phyloP scores from a whole-genome alignment of 1,284 basidiomycete genomes.

The Austropuccinia psidii region DNA sequence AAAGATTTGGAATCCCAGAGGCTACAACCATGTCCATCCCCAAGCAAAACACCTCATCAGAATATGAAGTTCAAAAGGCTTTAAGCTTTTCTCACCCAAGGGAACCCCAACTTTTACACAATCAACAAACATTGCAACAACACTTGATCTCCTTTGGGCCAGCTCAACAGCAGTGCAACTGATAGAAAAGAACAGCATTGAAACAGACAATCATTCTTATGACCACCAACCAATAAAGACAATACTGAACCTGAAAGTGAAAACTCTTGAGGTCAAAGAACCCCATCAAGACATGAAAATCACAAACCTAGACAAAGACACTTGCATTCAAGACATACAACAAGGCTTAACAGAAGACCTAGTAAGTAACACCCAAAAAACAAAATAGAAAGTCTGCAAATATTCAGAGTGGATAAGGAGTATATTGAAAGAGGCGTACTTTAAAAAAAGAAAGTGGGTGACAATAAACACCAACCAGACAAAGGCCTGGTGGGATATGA shows the following conservation, averaged over 20 bases:
- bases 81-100: not conserved
- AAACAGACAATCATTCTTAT: not conserved
- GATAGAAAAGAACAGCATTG: too few species aligned
- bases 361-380: too few species aligned
- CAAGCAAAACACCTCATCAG: not conserved
- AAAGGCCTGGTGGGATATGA: too few species aligned
- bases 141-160: not conserved
- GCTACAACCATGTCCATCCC: not conserved
- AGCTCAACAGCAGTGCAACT: not conserved
- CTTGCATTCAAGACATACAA: too few species aligned
- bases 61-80: not conserved
- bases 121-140: not conserved
- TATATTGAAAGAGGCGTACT: too few species aligned
- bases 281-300: too few species aligned
- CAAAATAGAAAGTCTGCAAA: too few species aligned
- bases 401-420: too few species aligned
- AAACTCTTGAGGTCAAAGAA: not conserved
- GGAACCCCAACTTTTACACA: slow-evolving; percentile 6
- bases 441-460: too few species aligned
- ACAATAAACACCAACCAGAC: too few species aligned
- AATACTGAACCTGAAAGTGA: not conserved
- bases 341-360: too few species aligned
- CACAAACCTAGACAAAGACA: too few species aligned
- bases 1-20: not conserved
- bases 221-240: not conserved